Evolutionary conservation across 2,329 filamentous ascomycete species (phyloP), one percentile per base, ranked within the genome.

Genomic region (Cadophora malorum): DNA sequence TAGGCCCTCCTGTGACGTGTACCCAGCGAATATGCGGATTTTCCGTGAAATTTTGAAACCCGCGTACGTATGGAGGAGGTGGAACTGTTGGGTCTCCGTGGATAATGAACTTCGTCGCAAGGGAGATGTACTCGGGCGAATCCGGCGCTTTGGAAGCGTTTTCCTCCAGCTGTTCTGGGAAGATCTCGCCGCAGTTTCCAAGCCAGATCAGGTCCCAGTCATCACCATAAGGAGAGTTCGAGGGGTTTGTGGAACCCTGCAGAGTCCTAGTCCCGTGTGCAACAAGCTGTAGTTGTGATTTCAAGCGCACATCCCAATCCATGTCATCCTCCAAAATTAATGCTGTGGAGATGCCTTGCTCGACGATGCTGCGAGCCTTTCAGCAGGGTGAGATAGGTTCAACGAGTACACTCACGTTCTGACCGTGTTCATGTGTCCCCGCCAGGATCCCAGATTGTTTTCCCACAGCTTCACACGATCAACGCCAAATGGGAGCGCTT

Each of bases 261-360:
- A 72, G 45, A 7, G 55, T 52, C 23, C 38, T 65, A 2, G 61
- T 62, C 35, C 62, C 66, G 14, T 49, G 49, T 50, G 67, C 63
- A 64, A 78, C 77, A 64, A 81, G 68, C 41, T 76, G 72, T 60
- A 80, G 33, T 65, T 79, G 73, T 2, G 70, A 53, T 65, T 78
- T 78, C 62, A 82, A 67, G 31, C 77, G 73, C 56, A 80, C 76
- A 64, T 83, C 81, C 81, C 81, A 83, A 66, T 83, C 81, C 67
- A 80, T 76, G 67, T 83, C 81, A 66, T 83, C 81, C 68, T 83
- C 81, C 66, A 83, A 70, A 16, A 83, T 81, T 3, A 83, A 67
- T 5, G 79, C 80, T 1, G 79, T 79, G 5, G 77, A 73, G 9
- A 80, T 60, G 4, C 73, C 73, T 45, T 78, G 73, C 28, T 81